Evolutionary conservation across 2,329 filamentous ascomycete genomes (phyloP).

Genomic region (Neoarthrinium moseri): DNA sequence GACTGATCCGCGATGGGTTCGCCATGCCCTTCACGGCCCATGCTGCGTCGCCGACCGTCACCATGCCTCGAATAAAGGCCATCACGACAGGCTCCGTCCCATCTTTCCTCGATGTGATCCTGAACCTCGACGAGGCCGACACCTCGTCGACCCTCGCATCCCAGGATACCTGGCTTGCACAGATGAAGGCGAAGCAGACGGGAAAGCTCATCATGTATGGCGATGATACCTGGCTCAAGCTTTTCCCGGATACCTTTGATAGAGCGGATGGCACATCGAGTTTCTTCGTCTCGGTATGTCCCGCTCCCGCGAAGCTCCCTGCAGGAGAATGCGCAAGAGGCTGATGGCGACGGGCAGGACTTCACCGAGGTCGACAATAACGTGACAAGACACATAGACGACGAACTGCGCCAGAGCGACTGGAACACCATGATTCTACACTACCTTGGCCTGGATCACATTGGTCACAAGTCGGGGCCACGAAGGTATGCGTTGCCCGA

Average conservation of each 20-base stretch:
- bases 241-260: slow-evolving; percentile 87
- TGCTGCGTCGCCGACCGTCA: slow-evolving; percentile 95
- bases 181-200: slow-evolving; percentile 71
- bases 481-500: slow-evolving; percentile 54
- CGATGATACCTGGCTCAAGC: slow-evolving; percentile 96
- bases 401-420: slow-evolving; percentile 72
- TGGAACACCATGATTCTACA: slow-evolving; percentile 95
- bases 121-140: slow-evolving; percentile 95
- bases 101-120: slow-evolving; percentile 92
- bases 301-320: slow-evolving; percentile 42
- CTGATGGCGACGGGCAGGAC: slow-evolving; percentile 59
- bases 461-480: slow-evolving; percentile 93
- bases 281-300: slow-evolving; percentile 86
- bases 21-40: slow-evolving; percentile 94
- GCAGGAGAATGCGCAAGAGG: slow-evolving; percentile 18
- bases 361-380: slow-evolving; percentile 98
- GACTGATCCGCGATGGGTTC: slow-evolving; percentile 77
- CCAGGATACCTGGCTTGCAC: slow-evolving; percentile 95
- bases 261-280: slow-evolving; percentile 90
- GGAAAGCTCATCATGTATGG: slow-evolving; percentile 92
- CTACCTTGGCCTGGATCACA: slow-evolving; percentile 94
- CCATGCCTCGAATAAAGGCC: slow-evolving; percentile 96
- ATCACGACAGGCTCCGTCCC: slow-evolving; percentile 98
- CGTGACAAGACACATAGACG: slow-evolving; percentile 84
- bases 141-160: slow-evolving; percentile 81